A percentile compares a stretch with the other conserved stretches of the same genome.
These are phyloP conservation scores for Globisporangium parvum DNA, from an alignment of 352 stramenopile species.

Conservation along the genomic window DNA sequence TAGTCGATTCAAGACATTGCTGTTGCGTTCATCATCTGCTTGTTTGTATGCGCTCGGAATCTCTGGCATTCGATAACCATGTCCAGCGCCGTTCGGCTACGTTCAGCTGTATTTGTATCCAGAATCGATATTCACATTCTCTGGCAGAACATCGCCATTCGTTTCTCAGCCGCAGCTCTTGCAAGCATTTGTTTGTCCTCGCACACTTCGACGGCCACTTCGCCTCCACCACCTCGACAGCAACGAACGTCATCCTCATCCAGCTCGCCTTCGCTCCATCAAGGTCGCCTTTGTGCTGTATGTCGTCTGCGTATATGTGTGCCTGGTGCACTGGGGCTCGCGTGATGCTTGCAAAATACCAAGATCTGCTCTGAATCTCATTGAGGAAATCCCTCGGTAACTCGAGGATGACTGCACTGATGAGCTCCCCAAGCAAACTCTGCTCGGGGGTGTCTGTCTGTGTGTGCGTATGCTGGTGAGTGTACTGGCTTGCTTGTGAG, in stretches of 20 bases:
- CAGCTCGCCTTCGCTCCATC: neutral
- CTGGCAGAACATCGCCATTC: neutral
- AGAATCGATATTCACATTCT: neutral
- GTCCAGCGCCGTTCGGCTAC: too few species aligned
- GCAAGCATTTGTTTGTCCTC: neutral
- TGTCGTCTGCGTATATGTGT: neutral
- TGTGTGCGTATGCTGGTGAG: neutral
- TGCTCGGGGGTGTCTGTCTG: neutral
- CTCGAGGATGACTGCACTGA: slow-evolving; percentile 70
- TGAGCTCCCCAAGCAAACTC: slow-evolving; percentile 22
- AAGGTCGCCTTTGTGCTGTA: neutral
- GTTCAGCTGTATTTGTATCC: neutral
- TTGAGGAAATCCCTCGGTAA: slow-evolving; percentile 82
- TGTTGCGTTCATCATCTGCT: too few species aligned
- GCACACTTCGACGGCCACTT: neutral
- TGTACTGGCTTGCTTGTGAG: too few species aligned
- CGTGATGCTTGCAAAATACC: slow-evolving; percentile 72
- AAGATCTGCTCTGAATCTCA: slow-evolving; percentile 82
- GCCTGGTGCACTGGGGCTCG: slow-evolving; percentile 19
- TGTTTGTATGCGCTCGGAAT: too few species aligned
- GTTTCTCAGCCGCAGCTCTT: neutral
- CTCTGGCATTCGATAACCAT: neutral
- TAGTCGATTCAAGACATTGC: too few species aligned
- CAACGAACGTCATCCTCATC: neutral
- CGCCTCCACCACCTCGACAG: neutral